Evolutionary conservation across 2,329 filamentous ascomycete species (phyloP).

Genomic region (Trichoderma gracile): DNA sequence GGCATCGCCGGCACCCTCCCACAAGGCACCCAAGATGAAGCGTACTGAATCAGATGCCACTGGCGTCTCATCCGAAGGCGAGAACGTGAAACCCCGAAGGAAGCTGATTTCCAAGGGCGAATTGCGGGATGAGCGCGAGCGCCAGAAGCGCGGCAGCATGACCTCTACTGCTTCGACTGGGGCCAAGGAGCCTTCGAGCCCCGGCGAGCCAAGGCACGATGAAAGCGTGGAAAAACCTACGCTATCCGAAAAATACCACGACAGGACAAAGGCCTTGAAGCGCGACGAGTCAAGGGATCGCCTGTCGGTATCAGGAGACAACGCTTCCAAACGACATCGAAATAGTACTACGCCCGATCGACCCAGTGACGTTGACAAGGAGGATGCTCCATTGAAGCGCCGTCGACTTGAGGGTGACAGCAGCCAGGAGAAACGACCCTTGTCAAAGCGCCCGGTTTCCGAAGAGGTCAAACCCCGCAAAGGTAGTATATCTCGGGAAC

Average conservation of each 20-base stretch:
- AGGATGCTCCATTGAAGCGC: slow-evolving; percentile 57
- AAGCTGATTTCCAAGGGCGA: slow-evolving; percentile 66
- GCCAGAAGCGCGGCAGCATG: slow-evolving; percentile 60
- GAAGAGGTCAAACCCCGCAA: slow-evolving; percentile 51
- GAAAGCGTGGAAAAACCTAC: slow-evolving; percentile 51
- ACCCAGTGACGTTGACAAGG: slow-evolving; percentile 54
- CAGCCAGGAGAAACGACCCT: slow-evolving; percentile 48
- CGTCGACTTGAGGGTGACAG: slow-evolving; percentile 57
- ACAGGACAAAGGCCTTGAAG: slow-evolving; percentile 61
- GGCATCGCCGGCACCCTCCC: slow-evolving; percentile 54
- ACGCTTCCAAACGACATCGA: slow-evolving; percentile 58
- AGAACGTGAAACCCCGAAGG: slow-evolving; percentile 59
- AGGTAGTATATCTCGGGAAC: slow-evolving; percentile 45
- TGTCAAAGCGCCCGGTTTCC: slow-evolving; percentile 44
- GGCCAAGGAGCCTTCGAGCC: slow-evolving; percentile 55
- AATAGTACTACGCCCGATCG: slow-evolving; percentile 60
- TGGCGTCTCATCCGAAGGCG: slow-evolving; percentile 57
- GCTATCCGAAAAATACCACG: slow-evolving; percentile 57
- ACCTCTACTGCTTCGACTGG: slow-evolving; percentile 57
- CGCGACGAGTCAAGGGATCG: slow-evolving; percentile 62
- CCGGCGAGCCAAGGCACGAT: slow-evolving; percentile 51
- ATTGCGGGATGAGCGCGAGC: slow-evolving; percentile 59
- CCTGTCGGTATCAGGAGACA: slow-evolving; percentile 52
- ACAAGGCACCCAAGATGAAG: slow-evolving; percentile 53
- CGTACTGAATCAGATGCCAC: slow-evolving; percentile 56